A percentile compares a stretch with the other conserved stretches of the same genome.
Conservation (phyloP, 2,329 filamentous ascomycete species). For the Arthrobotrys megalospora region DNA sequence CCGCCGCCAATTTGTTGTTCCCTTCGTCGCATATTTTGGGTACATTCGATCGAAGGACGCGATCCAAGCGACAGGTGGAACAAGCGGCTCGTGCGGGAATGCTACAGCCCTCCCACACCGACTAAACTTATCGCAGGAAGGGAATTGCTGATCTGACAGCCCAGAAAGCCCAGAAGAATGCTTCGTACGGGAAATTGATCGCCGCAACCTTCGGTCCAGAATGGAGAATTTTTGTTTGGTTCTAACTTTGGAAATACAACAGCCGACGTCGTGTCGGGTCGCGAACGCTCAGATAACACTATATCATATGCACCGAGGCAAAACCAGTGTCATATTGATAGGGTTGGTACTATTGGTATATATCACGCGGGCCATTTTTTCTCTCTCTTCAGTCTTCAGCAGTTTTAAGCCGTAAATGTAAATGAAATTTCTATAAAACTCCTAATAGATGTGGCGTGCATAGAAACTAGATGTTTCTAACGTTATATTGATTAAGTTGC, state of each 20-base stretch:
- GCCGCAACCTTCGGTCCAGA: slow-evolving; percentile 8
- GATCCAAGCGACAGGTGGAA: slow-evolving; percentile 50
- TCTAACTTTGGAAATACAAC: slow-evolving; percentile 22
- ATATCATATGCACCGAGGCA: slow-evolving; percentile 13
- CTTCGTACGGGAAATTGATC: slow-evolving; percentile 39
- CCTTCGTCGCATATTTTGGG: not conserved
- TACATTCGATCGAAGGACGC: slow-evolving; percentile 32
- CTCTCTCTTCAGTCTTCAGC: not conserved
- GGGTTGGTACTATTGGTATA: slow-evolving; percentile 2
- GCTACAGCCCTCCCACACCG: slow-evolving; percentile 8
- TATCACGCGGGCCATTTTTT: slow-evolving; percentile 16
- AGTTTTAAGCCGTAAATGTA: not conserved
- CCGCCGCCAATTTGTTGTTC: not conserved
- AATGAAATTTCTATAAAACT: slow-evolving; percentile 16
- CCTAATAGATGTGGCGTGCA: slow-evolving; percentile 38
- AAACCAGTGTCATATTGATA: slow-evolving; percentile 22
- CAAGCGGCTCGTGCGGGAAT: slow-evolving; percentile 51
- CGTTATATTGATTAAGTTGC: slow-evolving; percentile 40
- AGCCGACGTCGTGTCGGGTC: not conserved
- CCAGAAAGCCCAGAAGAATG: slow-evolving; percentile 27
- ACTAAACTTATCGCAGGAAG: slow-evolving; percentile 32
- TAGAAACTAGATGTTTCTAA: slow-evolving; percentile 48
- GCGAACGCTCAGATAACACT: slow-evolving; percentile 5
- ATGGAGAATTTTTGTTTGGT: slow-evolving; percentile 1
- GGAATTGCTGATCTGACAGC: slow-evolving; percentile 42